Percentiles rank a stretch among this genome's conserved stretches.
phyloP scores from a whole-genome alignment of 2,329 filamentous ascomycete genomes.

The Fusarium sp. region DNA sequence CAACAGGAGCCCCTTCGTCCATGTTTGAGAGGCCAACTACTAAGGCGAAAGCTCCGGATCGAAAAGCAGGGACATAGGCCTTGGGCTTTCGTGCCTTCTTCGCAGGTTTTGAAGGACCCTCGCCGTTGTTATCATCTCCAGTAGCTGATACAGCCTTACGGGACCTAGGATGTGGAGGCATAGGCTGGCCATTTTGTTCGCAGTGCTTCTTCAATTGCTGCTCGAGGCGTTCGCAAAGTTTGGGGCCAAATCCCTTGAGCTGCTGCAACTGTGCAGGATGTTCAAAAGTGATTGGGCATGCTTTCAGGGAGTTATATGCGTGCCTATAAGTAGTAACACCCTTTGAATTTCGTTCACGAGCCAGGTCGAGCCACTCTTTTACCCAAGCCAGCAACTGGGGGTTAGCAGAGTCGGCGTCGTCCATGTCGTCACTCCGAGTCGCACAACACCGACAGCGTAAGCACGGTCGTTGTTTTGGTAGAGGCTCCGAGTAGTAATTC shows the following conservation, averaged over 20 bases:
- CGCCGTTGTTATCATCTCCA: slow-evolving; percentile 48
- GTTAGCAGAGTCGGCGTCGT: slow-evolving; percentile 66
- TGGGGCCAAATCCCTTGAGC: slow-evolving; percentile 78
- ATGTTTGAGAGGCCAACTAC: slow-evolving; percentile 71
- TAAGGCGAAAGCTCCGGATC: slow-evolving; percentile 79
- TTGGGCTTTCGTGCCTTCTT: slow-evolving; percentile 70
- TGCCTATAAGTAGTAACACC: slow-evolving; percentile 76
- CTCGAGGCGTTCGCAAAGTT: slow-evolving; percentile 74
- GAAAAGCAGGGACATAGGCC: slow-evolving; percentile 74
- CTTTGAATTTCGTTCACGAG: slow-evolving; percentile 74
- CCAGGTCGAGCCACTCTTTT: slow-evolving; percentile 78
- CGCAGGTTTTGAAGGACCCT: slow-evolving; percentile 50
- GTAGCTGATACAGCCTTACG: slow-evolving; percentile 51
- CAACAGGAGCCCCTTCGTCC: slow-evolving; percentile 59
- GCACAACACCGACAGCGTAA: neutral
- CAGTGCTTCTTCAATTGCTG: slow-evolving; percentile 69
- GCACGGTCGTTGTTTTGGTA: neutral
- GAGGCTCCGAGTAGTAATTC: neutral
- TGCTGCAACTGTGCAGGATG: slow-evolving; percentile 78
- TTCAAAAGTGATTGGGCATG: slow-evolving; percentile 73
- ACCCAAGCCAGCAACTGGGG: slow-evolving; percentile 77
- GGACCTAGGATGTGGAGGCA: slow-evolving; percentile 66
- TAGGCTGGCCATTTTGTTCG: slow-evolving; percentile 70
- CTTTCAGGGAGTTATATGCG: slow-evolving; percentile 79
- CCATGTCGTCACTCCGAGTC: slow-evolving; percentile 40